Conservation (phyloP, 495 filamentous ascomycete species). For the Aspergillus mulundensis region DNA sequence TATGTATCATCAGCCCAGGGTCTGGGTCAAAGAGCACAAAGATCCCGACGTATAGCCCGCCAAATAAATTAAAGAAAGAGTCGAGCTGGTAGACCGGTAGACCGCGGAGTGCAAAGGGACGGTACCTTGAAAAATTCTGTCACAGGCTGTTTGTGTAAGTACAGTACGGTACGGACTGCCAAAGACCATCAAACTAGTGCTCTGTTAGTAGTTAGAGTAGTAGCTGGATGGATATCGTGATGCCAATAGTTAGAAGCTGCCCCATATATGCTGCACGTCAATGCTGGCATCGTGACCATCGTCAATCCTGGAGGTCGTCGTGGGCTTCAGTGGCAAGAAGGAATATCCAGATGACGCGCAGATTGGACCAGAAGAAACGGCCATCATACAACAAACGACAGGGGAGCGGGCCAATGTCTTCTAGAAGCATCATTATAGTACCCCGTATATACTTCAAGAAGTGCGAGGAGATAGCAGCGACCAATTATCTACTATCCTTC, state of each 20-base stretch:
- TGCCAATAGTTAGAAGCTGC: neutral
- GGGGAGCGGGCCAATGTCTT: neutral
- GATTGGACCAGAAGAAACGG: constrained; percentile 1
- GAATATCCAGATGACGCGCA: neutral
- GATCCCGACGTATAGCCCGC: neutral
- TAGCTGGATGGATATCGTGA: constrained; percentile 1
- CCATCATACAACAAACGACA: neutral
- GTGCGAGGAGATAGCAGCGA: neutral
- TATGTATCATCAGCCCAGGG: neutral
- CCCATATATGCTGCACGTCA: constrained; percentile 5
- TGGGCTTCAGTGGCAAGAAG: neutral
- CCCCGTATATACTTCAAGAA: too few relatives aligned
- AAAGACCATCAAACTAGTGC: neutral
- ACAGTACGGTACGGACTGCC: neutral
- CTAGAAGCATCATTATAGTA: neutral
- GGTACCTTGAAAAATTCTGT: constrained; percentile 10
- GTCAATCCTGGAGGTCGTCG: neutral
- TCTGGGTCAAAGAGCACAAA: neutral
- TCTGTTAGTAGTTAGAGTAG: neutral
- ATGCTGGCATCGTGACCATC: neutral
- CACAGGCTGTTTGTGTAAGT: neutral
- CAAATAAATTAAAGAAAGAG: neutral
- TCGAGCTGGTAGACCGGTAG: neutral
- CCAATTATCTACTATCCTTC: neutral
- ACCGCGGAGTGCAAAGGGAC: neutral